phyloP scores from a whole-genome alignment of 2,329 filamentous ascomycete species.

The Meredithiella fracta region DNA sequence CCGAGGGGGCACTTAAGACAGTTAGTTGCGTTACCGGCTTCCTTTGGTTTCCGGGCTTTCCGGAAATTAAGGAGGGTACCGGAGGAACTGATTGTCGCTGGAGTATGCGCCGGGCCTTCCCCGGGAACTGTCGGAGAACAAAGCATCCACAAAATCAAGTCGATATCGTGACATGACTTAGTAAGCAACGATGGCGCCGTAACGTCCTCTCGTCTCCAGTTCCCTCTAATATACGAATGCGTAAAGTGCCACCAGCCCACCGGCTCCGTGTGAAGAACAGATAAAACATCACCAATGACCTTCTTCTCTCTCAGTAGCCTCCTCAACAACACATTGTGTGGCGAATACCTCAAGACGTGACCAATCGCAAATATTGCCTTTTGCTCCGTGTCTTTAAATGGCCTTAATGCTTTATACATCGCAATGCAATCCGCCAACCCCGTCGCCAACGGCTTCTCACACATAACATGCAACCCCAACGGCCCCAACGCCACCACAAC shows the following conservation, averaged over 20 bases:
- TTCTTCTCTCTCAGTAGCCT: slow-evolving; percentile 59
- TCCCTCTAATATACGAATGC: slow-evolving; percentile 80
- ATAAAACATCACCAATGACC: slow-evolving; percentile 69
- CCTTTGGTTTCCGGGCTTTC: slow-evolving; percentile 54
- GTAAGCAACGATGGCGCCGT: slow-evolving; percentile 74
- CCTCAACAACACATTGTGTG: slow-evolving; percentile 75
- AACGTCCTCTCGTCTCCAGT: slow-evolving; percentile 71
- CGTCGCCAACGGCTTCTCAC: slow-evolving; percentile 85
- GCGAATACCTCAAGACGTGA: slow-evolving; percentile 84
- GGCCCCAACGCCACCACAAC: slow-evolving; percentile 60
- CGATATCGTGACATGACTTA: slow-evolving; percentile 93
- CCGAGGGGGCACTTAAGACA: slow-evolving; percentile 55
- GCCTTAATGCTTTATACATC: slow-evolving; percentile 46
- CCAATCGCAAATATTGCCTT: slow-evolving; percentile 66
- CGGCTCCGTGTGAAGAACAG: slow-evolving; percentile 81
- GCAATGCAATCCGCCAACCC: slow-evolving; percentile 60
- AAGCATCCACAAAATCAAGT: slow-evolving; percentile 80
- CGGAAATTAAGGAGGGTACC: slow-evolving; percentile 69
- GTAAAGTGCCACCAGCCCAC: slow-evolving; percentile 94
- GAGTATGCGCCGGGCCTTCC: slow-evolving; percentile 47
- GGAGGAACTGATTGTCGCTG: slow-evolving; percentile 55
- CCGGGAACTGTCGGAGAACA: slow-evolving; percentile 46
- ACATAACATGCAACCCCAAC: slow-evolving; percentile 66
- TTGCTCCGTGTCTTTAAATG: slow-evolving; percentile 18
- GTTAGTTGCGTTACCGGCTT: slow-evolving; percentile 65